Evolutionary conservation across 2,329 filamentous ascomycete genomes (phyloP), one percentile per base, ranked within the genome.

Genomic region (Hirsutella thompsonii): DNA sequence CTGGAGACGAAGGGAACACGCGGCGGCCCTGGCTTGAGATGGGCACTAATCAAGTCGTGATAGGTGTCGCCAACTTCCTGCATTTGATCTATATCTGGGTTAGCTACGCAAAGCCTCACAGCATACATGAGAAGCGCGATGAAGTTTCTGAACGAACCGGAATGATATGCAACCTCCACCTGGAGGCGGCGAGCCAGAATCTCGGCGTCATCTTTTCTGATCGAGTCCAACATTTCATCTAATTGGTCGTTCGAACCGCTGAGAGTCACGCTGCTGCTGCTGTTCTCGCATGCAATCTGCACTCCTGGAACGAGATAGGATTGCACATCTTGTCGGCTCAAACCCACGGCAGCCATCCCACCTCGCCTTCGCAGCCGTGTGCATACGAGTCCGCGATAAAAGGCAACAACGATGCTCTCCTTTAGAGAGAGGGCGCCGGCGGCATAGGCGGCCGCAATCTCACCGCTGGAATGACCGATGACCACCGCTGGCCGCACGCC

Each of bases 401-500:
- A 76, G 1, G 70, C 70, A 16, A 69, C 59, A 1, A 57, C 56
- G 50, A 70, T 60, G 36, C 62, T 62, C 1, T 61, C 55, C 19
- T 65, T 56, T 19, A 65, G 60, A 4, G 58, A 58, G n/a, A 70
- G 52, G 18, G 63, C 55, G 5, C 67, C 63, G 1, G 60, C 54
- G 2, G 63, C 56, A 44, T 66, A 70, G 0, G 67, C 67, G 13
- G 67, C 66, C 4, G 55, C 64, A 29, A 70, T 69, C 42, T 71
- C 68, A 5, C 68, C 68, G 23, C 53, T 60, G 0, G 64, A 68
- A 44, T 71, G 67, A 0, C 68, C 64, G 1, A 57, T 50, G 0
- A 68, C 63, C 3, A 54, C 57, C 1, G 47, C 36, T 0, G 66
- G 63, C 1, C 35, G 43, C 5, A 71, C 54, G 0, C 55, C 53